Evolutionary conservation across 306 rosid genomes (phyloP), one percentile per base, ranked within the genome.

Genomic region (Sechiopsis laciniata): DNA sequence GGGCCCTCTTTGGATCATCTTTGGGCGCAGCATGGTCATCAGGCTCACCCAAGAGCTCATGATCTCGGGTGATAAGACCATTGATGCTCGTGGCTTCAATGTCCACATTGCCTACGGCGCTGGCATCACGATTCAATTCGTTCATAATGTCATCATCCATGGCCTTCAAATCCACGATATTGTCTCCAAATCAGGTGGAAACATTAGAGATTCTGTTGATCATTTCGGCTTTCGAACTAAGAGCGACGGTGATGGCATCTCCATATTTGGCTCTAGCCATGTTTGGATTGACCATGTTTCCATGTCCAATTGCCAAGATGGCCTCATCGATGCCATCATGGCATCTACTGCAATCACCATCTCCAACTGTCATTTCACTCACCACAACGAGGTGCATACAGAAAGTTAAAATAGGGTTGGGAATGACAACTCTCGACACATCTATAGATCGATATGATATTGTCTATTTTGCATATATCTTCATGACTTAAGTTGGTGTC

Each of bases 211-310:
- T 7, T 5, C 40, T 0, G 66, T 60, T 7, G 42, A 60, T 2
- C 66, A 60, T 26, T 60, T 12, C 13, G 66, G 66, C 4, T 60
- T 60, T 0, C 15, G 66, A 10, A 60, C 66, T 0, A 17, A 24
- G 6, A 60, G 66, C 19, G 66, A 60, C 13, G 66, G 66, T 1
- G 66, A 60, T 26, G 66, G 66, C 10, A 60, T 60, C 66, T 60
- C 66, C 17, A 60, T 60, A 10, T 60, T 60, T 2, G 66, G 66
- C 2, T 24, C 42, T 2, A 1, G 1, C 6, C 10, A 60, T 26
- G 5, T 60, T 12, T 60, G 66, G 66, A 24, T 60, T 16, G 66
- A 60, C 42, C 66, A 60, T 7, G 19, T 35, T 12, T 60, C 66
- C 10, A 60, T 60, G 66, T 60, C 6, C 42, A 24, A 26, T 26